Percentiles rank a stretch among this genome's conserved stretches.
Evolutionary conservation across 768 basidiomycete genomes (phyloP).

Genomic region (Podaxis pistillaris): DNA sequence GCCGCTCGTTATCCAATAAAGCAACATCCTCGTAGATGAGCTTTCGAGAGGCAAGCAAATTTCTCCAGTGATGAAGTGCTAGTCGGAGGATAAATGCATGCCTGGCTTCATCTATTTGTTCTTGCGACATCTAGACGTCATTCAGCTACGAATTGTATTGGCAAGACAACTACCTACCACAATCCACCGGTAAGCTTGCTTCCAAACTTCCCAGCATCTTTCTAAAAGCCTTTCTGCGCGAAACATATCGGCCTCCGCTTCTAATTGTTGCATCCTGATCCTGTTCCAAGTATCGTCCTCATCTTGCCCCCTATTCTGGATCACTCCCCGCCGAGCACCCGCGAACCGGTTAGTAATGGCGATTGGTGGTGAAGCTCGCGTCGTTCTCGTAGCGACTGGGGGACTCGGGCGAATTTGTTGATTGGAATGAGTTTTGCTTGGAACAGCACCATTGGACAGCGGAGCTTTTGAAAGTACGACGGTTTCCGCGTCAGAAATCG

Average conservation of each 20-base stretch:
- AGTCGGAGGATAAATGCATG: conserved; percentile 62
- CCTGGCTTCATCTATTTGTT: conserved; percentile 68
- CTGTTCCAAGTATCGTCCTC: conserved; percentile 80
- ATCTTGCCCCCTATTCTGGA: conserved; percentile 40
- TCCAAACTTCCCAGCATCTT: conserved; percentile 78
- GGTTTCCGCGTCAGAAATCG: conserved; percentile 4
- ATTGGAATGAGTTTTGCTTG: not conserved
- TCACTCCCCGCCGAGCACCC: conserved; percentile 28
- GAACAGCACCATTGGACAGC: not conserved
- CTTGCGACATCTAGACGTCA: conserved; percentile 59
- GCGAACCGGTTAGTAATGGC: conserved; percentile 15
- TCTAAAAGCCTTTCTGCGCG: conserved; percentile 61
- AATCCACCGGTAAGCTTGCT: conserved; percentile 69
- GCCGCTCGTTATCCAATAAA: conserved; percentile 41
- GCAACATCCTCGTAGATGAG: conserved; percentile 43
- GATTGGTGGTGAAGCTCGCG: not conserved
- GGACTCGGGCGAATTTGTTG: not conserved
- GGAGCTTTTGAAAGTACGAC: conserved; percentile 4
- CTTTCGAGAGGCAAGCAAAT: conserved; percentile 31
- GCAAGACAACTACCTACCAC: conserved; percentile 44
- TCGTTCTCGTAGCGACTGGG: not conserved
- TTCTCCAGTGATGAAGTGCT: conserved; percentile 62
- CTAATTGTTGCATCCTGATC: conserved; percentile 66
- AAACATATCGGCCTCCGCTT: conserved; percentile 70
- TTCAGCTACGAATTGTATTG: not conserved